Percentiles rank a stretch among this genome's conserved stretches.
These are phyloP conservation scores for Bruguiera hainesii DNA, from an alignment of 441 rosid genomes.

Conservation along the genomic window DNA sequence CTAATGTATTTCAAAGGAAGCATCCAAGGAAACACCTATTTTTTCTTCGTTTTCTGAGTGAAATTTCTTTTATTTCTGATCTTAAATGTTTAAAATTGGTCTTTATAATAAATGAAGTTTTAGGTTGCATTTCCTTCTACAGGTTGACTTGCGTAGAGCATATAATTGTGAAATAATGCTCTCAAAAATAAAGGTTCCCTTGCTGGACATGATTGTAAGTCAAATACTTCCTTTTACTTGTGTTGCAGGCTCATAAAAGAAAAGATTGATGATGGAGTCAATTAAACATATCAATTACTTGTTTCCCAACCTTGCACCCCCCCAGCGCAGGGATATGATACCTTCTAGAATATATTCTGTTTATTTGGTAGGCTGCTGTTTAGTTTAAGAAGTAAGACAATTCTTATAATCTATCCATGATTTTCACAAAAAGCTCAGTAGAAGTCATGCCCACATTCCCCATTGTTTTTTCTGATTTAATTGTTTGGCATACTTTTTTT, in stretches of 20 bases:
- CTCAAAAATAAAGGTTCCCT: slow-evolving; percentile 87
- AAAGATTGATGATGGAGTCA: no score
- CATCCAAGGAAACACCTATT: not conserved
- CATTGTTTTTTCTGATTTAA: not conserved
- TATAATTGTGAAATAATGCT: slow-evolving; percentile 99
- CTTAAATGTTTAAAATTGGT: not conserved
- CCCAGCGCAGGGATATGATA: not conserved
- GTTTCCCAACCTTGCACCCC: not conserved
- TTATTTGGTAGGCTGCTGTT: not conserved
- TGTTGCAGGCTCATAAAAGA: no score
- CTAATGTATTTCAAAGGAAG: no score
- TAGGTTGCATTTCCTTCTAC: slow-evolving; percentile 28
- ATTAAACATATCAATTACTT: not conserved
- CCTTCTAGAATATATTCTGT: not conserved
- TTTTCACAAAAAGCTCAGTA: no score
- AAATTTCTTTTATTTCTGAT: not conserved
- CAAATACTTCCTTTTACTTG: slow-evolving; percentile 23
- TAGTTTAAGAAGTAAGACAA: not conserved
- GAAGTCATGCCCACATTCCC: no score
- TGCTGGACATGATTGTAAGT: slow-evolving; percentile 95
- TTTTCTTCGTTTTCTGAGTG: not conserved
- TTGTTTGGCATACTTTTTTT: not conserved
- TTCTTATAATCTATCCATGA: no score
- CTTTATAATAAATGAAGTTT: not conserved
- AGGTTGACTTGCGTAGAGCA: slow-evolving; percentile 98